Base-by-base conservation (phyloP, 2,329 filamentous ascomycete genomes). In the Scorias spongiosa region DNA sequence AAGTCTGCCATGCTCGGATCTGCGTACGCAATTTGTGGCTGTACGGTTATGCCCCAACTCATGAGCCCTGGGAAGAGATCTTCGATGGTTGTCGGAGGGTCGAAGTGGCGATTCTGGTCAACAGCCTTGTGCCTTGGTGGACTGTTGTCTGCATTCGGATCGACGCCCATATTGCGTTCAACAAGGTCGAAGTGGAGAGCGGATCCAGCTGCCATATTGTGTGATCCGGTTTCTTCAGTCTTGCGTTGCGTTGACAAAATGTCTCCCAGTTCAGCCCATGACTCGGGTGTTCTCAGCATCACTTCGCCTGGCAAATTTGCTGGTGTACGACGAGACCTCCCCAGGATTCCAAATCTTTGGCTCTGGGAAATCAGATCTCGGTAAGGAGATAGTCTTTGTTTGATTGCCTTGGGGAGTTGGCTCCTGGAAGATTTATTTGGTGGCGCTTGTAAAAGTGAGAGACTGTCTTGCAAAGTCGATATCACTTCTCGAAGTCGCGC, bases 331-430 rank as follows among this genome's bases (percentile, higher is more conserved):
- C 43, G 29, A 15, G 42, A 17, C 5, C 29, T 39, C 8, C 44
- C 29, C 17, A 42, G 30, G 29, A 45, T 42, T 12, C 46, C 38
- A 10, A 58, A 36, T 3, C 14, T 15, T 15, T 39, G 39, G 29
- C 51, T 41, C n/a, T 44, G 42, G 18, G 41, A 40, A 15, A 49
- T 44, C 62, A 50, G 70, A 54, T 52, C 65, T 63, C 42, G 64
- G 63, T 74, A 78, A 1, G 71, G 68, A 54, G 76, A 72, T 34
- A 74, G 62, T 37, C 70, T 69, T 40, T 65, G 66, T 52, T 67
- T 71, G n/a, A 80, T 57, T 26, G 68, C 63, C 39, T 64, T 66
- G 10, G 71, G 66, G 10, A 78, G 61, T 40, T 67, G 66, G 48
- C 70, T 71, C 11, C 61, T 60, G 47, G 69, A 72, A 48, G 69